Evolutionary conservation across 2,329 filamentous ascomycete species (phyloP).

Genomic region (Fusarium setosum): DNA sequence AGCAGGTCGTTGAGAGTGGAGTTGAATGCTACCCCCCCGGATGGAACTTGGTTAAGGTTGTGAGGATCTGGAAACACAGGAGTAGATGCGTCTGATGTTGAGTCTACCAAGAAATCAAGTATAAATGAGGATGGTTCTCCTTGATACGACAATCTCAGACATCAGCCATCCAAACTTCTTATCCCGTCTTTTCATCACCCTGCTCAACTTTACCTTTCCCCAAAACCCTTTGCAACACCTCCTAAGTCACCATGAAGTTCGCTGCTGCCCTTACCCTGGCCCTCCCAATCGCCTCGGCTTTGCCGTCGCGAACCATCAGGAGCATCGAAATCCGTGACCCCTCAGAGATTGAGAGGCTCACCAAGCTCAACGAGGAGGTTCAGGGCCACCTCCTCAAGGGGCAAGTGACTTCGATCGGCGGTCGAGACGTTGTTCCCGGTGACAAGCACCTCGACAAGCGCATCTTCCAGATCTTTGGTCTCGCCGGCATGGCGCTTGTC

Average conservation of each 20-base stretch:
- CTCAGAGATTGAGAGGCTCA: background rate
- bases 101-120: too few relatives aligned
- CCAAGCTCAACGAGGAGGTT: background rate
- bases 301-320: background rate
- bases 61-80: too few relatives aligned
- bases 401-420: background rate
- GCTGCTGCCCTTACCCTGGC: background rate
- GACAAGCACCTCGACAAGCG: background rate
- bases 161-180: too few relatives aligned
- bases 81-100: too few relatives aligned
- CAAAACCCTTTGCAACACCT: background rate
- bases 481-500: background rate
- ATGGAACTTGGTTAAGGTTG: background rate
- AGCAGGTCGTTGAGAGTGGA: background rate
- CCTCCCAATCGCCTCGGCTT: background rate
- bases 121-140: too few relatives aligned
- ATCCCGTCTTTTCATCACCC: background rate
- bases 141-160: too few relatives aligned
- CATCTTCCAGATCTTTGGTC: background rate
- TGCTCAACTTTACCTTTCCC: background rate
- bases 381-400: background rate
- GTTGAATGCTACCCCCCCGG: background rate
- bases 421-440: background rate
- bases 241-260: background rate
- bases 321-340: background rate